Conservation (phyloP, 345 rosid species). For the Psidium guajava region DNA sequence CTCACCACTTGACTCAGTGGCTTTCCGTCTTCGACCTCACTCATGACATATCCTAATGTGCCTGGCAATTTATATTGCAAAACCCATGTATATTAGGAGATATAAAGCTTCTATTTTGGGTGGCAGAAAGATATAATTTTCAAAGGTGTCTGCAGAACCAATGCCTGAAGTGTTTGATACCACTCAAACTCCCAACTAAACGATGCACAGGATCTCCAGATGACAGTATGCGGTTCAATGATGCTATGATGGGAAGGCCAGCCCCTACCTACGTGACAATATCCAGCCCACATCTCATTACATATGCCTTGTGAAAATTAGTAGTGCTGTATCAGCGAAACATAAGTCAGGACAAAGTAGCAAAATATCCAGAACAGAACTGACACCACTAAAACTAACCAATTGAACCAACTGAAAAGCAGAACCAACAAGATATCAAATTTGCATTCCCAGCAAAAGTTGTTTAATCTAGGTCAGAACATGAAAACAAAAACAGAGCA, state of each 20-base stretch:
- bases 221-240: constrained; percentile 62
- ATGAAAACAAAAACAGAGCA: background rate
- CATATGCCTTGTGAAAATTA: background rate
- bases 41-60: constrained; percentile 92
- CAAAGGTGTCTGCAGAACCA: background rate
- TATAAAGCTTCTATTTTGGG: background rate
- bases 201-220: constrained; percentile 74
- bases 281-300: background rate
- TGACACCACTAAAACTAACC: background rate
- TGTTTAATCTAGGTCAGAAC: background rate
- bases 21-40: constrained; percentile 87
- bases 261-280: constrained; percentile 59
- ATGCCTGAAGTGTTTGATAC: constrained; percentile 19
- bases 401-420: background rate
- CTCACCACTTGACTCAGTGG: constrained; percentile 81
- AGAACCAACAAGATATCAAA: background rate
- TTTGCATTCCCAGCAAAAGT: background rate
- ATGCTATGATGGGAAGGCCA: constrained; percentile 86
- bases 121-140: background rate
- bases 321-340: background rate
- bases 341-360: background rate
- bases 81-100: background rate
- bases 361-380: background rate
- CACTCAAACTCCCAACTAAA: constrained; percentile 78
- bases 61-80: constrained; percentile 20